phyloP scores from a whole-genome alignment of 306 rosid genomes.

The Rubus parviflorus region DNA sequence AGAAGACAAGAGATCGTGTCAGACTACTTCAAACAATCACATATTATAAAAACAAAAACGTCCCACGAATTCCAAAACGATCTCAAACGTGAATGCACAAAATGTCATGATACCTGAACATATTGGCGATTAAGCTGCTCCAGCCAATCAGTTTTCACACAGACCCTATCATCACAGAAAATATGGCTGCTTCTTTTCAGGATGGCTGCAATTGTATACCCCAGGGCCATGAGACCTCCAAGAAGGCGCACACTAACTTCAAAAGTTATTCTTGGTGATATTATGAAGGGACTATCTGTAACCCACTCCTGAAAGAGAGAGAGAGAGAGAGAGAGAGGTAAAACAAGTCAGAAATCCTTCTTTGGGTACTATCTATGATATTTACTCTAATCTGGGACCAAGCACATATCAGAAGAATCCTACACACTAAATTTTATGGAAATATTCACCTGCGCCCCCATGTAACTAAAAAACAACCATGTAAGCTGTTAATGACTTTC shows the following conservation, averaged over 20 bases:
- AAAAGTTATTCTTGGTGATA: slow-evolving; percentile 96
- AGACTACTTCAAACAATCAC: neutral
- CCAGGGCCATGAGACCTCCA: slow-evolving; percentile 99
- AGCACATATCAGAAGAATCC: slow-evolving; percentile 7
- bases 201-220: slow-evolving; percentile 92
- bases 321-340: slow-evolving; percentile 7
- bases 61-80: neutral
- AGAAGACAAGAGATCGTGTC: neutral
- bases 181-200: slow-evolving; percentile 92
- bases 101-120: slow-evolving; percentile 65
- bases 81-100: slow-evolving; percentile 6
- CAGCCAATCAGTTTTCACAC: slow-evolving; percentile 86
- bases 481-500: neutral
- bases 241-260: slow-evolving; percentile 99
- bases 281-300: slow-evolving; percentile 90
- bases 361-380: neutral
- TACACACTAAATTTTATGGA: neutral
- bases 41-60: neutral
- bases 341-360: slow-evolving; percentile 16
- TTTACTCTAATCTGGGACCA: slow-evolving; percentile 9
- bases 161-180: slow-evolving; percentile 71
- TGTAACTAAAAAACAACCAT: slow-evolving; percentile 13
- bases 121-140: slow-evolving; percentile 93
- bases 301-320: slow-evolving; percentile 85
- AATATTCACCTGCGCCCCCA: neutral